These are phyloP conservation scores for Fusarium dimerum DNA, from an alignment of 2,329 filamentous ascomycete species.

Conservation along the genomic window DNA sequence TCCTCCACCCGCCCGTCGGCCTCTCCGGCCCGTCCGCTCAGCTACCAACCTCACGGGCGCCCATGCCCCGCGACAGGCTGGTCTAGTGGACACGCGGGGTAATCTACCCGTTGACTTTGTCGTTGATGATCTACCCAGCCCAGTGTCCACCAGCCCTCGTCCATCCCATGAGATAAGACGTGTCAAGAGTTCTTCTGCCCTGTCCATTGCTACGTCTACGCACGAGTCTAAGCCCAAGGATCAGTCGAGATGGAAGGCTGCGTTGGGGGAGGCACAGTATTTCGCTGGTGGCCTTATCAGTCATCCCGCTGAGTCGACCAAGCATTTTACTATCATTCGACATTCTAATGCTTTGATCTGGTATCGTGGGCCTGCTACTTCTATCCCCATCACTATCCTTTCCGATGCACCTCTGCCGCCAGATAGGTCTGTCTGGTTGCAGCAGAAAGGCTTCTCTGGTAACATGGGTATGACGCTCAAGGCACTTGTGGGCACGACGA, in stretches of 20 bases:
- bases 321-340: slow-evolving; percentile 66
- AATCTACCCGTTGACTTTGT: slow-evolving; percentile 25
- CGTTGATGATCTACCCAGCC: slow-evolving; percentile 24
- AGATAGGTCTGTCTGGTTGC: slow-evolving; percentile 65
- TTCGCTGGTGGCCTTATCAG: slow-evolving; percentile 65
- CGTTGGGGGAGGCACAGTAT: slow-evolving; percentile 60
- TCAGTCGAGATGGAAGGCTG: slow-evolving; percentile 45
- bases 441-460: slow-evolving; percentile 68
- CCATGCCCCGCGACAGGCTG: slow-evolving; percentile 22
- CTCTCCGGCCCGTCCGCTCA: slow-evolving; percentile 27
- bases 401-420: slow-evolving; percentile 56
- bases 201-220: slow-evolving; percentile 16
- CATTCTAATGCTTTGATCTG: slow-evolving; percentile 66
- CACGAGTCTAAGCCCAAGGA: slow-evolving; percentile 19
- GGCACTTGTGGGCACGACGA: slow-evolving; percentile 59
- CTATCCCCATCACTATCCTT: slow-evolving; percentile 65
- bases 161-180: slow-evolving; percentile 29
- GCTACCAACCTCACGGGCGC: slow-evolving; percentile 27
- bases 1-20: slow-evolving; percentile 21
- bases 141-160: slow-evolving; percentile 12
- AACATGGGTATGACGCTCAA: slow-evolving; percentile 69
- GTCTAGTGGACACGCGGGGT: slow-evolving; percentile 18
- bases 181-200: slow-evolving; percentile 35
- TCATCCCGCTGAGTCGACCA: slow-evolving; percentile 64
- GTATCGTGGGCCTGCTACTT: slow-evolving; percentile 66